These are phyloP conservation scores for Casuarina equisetifolia DNA, from an alignment of 306 rosid species.

Conservation along the genomic window DNA sequence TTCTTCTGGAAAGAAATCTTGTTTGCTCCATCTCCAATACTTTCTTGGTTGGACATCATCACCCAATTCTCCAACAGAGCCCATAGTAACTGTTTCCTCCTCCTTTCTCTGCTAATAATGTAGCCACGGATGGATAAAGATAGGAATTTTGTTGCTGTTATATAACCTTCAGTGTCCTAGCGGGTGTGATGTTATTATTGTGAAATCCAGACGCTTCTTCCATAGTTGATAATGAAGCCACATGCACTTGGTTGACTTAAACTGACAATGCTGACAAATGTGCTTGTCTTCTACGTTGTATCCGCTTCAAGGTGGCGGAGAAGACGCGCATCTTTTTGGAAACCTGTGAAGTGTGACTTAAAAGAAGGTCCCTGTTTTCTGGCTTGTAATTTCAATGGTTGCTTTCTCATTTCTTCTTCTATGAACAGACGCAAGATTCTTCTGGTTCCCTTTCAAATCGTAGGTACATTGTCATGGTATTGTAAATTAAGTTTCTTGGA, in stretches of 20 bases:
- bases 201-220: not conserved
- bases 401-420: not conserved
- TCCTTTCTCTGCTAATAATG: not conserved
- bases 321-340: not conserved
- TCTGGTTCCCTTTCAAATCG: too few relatives aligned
- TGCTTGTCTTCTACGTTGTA: not conserved
- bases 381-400: not conserved
- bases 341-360: not conserved
- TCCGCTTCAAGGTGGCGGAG: not conserved
- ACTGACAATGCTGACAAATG: not conserved
- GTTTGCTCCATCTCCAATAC: conserved; percentile 75
- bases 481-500: too few relatives aligned
- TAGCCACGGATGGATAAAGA: not conserved
- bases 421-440: too few relatives aligned
- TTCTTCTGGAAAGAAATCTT: conserved; percentile 78
- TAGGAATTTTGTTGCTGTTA: not conserved
- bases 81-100: conserved; percentile 18
- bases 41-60: conserved; percentile 41
- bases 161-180: not conserved
- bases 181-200: not conserved
- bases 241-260: not conserved
- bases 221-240: not conserved
- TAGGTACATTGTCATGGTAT: too few relatives aligned
- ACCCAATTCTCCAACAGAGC: conserved; percentile 19
- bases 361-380: not conserved